Base-by-base conservation (phyloP, 371 early-diverging fungal species). In the Rhizopus stolonifer region DNA sequence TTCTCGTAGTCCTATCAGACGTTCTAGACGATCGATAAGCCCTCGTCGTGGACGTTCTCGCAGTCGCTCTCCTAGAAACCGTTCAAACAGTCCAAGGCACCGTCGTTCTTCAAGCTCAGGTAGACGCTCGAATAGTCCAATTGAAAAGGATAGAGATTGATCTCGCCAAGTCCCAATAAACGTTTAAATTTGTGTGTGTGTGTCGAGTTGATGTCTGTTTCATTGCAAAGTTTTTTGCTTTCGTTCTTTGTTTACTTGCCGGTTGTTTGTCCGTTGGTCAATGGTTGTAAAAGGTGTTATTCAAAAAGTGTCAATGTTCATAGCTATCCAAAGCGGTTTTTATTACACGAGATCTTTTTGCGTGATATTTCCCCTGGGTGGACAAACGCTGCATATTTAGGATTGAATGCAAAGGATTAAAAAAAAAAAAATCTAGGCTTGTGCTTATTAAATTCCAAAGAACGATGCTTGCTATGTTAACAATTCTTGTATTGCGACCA, bases 351-450 rank as follows among this genome's bases (percentile, higher is more conserved):
- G 31, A 96, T 58, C 90, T 88, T 61, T 64, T 80, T 46, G 88
- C 87, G 36, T 98, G 96, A 96, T 81, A 88, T 58, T 80, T 97
- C 47, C 93, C 93, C 64, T 95, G 86, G 65, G 96, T 96, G 7
- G 97, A 98, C 58, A 97, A 98, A 67, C 91, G 96, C 29, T 91
- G 90, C 61, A 94, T 94, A 4, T 76, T 69, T 77, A 15, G 97
- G 96, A 60, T 92, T 91, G n/a, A 98, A 96, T 80, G 91, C 89
- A 4, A 36, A 36, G 14, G 3, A 70, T 64, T 69, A 23, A 82
- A 91, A 45, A 70, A 84, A 43, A 85, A 90, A 63, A 77, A 82
- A 38, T 75, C 75, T 77, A 93, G 13, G 85, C 84, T 61, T 65
- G 72, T 34, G 75, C 87, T 31, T 56, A 57, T 54, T 51, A 55